These are phyloP conservation scores for Wickerhamiella kazuoi DNA, from an alignment of 805 yeast species.

Conservation along the genomic window DNA sequence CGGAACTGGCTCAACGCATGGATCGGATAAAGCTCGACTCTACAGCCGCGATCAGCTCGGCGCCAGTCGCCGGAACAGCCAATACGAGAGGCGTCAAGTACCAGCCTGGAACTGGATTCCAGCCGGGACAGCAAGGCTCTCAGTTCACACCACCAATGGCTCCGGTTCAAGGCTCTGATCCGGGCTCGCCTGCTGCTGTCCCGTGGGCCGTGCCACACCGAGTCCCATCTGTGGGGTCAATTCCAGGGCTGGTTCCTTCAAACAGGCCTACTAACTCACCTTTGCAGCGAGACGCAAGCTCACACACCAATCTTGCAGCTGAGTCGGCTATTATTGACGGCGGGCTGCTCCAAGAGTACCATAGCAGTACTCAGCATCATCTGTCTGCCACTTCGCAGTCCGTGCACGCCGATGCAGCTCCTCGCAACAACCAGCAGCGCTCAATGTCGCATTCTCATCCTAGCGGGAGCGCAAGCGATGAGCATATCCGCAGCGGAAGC, in stretches of 20 bases:
- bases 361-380: no score
- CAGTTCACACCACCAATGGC: neutral
- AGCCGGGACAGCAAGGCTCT: no score
- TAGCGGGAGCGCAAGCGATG: no score
- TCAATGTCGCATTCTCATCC: no score
- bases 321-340: neutral
- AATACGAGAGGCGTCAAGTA: no score
- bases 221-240: neutral
- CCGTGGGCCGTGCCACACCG: neutral
- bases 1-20: constrained; percentile 5
- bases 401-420: no score
- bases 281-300: neutral
- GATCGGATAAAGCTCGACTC: neutral
- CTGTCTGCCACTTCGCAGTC: no score
- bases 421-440: no score
- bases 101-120: no score
- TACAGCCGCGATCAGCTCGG: neutral
- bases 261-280: neutral
- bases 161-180: neutral
- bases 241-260: neutral
- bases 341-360: no score
- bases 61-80: no score
- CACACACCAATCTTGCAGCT: neutral
- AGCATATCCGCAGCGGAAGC: no score
- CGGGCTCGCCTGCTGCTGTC: neutral